Evolutionary conservation across 176 grass and related monocot genomes (phyloP), one percentile per base, ranked within the genome.

Genomic region (Carex scoparia): DNA sequence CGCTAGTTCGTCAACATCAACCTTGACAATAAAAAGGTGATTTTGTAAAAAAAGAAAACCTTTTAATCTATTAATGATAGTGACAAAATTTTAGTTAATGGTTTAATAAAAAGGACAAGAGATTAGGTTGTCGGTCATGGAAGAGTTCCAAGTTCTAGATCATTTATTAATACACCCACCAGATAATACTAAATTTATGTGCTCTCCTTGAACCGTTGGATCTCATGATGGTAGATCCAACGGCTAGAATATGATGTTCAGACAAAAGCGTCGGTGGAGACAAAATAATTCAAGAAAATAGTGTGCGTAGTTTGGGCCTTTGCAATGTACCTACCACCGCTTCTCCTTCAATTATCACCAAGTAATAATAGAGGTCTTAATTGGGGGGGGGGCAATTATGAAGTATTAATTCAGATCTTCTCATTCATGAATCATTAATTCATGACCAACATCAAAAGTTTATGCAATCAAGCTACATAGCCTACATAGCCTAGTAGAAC

Each of bases 271-370:
- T 79, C 53, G 74, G 74, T 33, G 18, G 14, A 56, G 74, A 57
- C 27, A 35, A 57, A 56, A 79, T 57, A 79, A 79, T 79, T 58
- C 12, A 79, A 79, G 5, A 15, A 57, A 57, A 79, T 58, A 79
- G 30, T 35, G 53, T 28, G 6, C 8, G 30, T 28, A 32, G 10
- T 58, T 53, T 10, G 48, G 46, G 5, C 23, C 23, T 76, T 76
- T 76, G 46, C 51, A 35, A 79, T 6, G 35, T 57, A 58, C 74
- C 27, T 58, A 33, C 74, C 53, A 79, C 74, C 53, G 28, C 28
- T 33, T 79, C 30, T 7, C 74, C 48, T 55, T 35, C 44, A 58
- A 79, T 79, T 79, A 37, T 79, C 23, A 77, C 51, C 23, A 58
- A 7, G 55, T 58, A 57, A 56, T 78, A 79, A 58, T 79, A 33